These are phyloP conservation scores for Capronia coronata DNA, from an alignment of 2,329 filamentous ascomycete species.

Conservation along the genomic window DNA sequence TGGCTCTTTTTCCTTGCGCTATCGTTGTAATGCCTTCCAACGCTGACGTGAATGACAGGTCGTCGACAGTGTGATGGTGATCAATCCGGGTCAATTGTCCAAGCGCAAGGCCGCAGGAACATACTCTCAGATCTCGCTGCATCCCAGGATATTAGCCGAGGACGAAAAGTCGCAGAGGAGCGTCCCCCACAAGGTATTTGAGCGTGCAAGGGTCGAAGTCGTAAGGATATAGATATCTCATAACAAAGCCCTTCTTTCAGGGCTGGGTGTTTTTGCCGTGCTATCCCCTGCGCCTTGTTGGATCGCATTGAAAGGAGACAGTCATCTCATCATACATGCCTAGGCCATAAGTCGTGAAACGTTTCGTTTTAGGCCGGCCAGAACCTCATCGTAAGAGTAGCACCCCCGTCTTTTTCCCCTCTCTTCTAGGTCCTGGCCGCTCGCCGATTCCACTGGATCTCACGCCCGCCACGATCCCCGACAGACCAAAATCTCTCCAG, in stretches of 20 bases:
- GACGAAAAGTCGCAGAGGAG: conserved; percentile 53
- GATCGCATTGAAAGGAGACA: too few species aligned
- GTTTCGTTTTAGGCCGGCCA: neutral
- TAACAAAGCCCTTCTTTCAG: neutral
- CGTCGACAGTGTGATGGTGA: conserved; percentile 77
- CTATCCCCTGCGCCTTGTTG: neutral
- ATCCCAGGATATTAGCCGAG: conserved; percentile 56
- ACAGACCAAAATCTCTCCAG: conserved; percentile 53
- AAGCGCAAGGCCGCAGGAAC: conserved; percentile 81
- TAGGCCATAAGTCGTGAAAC: neutral
- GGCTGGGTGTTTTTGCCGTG: neutral
- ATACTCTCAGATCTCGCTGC: conserved; percentile 71
- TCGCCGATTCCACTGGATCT: conserved; percentile 6
- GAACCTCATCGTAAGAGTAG: conserved; percentile 19
- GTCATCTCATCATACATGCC: neutral
- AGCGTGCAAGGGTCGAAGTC: conserved; percentile 80
- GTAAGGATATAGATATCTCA: conserved; percentile 61
- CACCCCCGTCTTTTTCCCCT: conserved; percentile 14
- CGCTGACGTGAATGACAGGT: conserved; percentile 53
- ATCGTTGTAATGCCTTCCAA: neutral
- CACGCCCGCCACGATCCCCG: conserved; percentile 20
- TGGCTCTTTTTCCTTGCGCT: conserved; percentile 26
- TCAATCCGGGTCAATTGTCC: conserved; percentile 84
- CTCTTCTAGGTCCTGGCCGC: conserved; percentile 11
- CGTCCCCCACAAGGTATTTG: conserved; percentile 69